Base-by-base conservation (phyloP, 2,329 filamentous ascomycete genomes). In the Aureobasidium pullulans region DNA sequence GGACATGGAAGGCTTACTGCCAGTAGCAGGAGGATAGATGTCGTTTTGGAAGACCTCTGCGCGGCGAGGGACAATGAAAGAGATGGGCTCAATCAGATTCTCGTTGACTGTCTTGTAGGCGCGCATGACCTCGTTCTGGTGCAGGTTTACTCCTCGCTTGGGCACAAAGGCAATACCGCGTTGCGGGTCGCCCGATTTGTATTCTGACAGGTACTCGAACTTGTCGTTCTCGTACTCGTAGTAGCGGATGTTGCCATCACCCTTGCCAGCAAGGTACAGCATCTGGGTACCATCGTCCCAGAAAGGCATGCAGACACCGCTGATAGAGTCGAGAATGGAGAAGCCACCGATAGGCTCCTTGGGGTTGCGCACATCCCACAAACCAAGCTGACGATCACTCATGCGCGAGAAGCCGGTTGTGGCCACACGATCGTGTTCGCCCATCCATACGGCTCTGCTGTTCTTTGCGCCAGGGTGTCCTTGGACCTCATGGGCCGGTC, bases 181-280 rank as follows among this genome's bases (percentile, higher is more conserved):
- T 77, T 99, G 94, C 34, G 94, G 93, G 65, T 99, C 94, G 40
- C 81, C 79, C n/a, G 94, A 97, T 77, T 96, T 96, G 82, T 97
- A 94, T 73, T 97, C 93, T 64, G 91, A 95, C 58, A 99, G 79
- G 75, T 89, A 96, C 76, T 99, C 93, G 71, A 99, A 96, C 76
- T 96, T 96, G 81, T 97, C 93, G 76, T 97, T 96, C 72, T 95
- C 89, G 70, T 95, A 96, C 76, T 99, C 94, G 73, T 89, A 99
- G 81, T 99, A 99, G 64, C 94, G 92, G 71, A 99, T 99, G 76
- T 99, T 99, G 70, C 94, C 94, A 71, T 99, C 94, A 75, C 93
- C 94, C 80, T 97, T 97, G 72, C 94, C 94, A 68, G 94, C 94
- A 71, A 99, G 83, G 76, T 96, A 99, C 70, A 99, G 80, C 72